Conservation (phyloP, 352 stramenopile genomes). For the Hyaloperonospora brassicae region DNA sequence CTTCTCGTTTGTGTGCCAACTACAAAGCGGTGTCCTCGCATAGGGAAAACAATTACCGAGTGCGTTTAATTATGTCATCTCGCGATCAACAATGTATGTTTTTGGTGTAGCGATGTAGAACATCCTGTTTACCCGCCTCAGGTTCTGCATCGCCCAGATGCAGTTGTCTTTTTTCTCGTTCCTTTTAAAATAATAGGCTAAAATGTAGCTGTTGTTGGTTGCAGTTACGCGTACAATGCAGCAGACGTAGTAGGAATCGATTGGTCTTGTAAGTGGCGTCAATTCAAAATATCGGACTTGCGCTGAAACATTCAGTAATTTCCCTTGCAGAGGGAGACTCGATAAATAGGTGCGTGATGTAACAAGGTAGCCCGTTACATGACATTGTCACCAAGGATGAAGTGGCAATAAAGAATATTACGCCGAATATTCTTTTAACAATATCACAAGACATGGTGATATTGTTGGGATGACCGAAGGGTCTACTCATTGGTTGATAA, state of each 20-base stretch:
- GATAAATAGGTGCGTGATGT: not conserved
- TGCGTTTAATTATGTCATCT: not conserved
- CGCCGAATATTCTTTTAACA: too few species aligned
- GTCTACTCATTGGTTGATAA: too few species aligned
- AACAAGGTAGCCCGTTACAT: too few species aligned
- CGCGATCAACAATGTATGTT: too few species aligned
- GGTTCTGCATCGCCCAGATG: not conserved
- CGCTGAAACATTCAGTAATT: not conserved
- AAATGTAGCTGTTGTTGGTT: not conserved
- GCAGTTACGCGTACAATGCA: not conserved
- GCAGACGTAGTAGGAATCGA: not conserved
- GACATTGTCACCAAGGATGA: too few species aligned
- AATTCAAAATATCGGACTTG: not conserved
- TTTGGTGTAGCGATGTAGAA: not conserved
- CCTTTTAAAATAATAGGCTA: not conserved
- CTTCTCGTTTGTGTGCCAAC: not conserved
- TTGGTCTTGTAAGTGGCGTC: too few species aligned
- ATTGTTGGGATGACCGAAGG: too few species aligned
- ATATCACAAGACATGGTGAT: too few species aligned
- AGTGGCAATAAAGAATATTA: too few species aligned
- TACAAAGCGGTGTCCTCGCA: not conserved
- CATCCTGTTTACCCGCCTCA: not conserved
- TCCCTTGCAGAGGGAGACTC: not conserved
- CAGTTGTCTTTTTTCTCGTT: not conserved
- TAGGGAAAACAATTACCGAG: not conserved